Percentiles rank a stretch among this genome's conserved stretches.
Evolutionary conservation across 78 protist species (phyloP).

Genomic region (Speleostelium caveatum): DNA sequence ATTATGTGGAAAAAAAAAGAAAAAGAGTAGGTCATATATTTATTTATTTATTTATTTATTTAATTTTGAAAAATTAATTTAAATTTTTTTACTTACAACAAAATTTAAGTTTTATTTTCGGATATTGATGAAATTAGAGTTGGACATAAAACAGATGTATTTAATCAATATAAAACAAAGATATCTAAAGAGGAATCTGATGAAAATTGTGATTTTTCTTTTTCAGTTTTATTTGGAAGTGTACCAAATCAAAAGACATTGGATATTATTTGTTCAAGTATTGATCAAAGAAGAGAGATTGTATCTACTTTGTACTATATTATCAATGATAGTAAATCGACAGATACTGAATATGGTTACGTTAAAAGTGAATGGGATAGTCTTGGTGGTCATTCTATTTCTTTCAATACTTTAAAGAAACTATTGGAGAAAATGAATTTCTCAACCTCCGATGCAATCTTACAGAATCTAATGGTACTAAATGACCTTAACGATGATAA

Average conservation of each 20-base stretch:
- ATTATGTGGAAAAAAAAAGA: conserved; percentile 35
- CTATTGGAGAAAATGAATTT: conserved; percentile 32
- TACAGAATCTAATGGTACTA: conserved; percentile 5
- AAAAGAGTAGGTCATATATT: neutral
- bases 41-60: neutral
- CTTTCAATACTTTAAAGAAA: conserved; percentile 18
- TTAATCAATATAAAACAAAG: conserved; percentile 14
- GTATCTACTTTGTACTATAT: conserved; percentile 44
- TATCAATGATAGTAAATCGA: neutral
- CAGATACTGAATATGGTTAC: conserved; percentile 48
- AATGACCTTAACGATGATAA: conserved; percentile 35
- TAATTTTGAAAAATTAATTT: neutral
- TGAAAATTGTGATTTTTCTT: conserved; percentile 1
- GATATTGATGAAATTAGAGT: conserved; percentile 75
- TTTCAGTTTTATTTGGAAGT: conserved; percentile 55
- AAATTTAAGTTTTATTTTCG: conserved; percentile 26
- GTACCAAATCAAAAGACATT: conserved; percentile 33
- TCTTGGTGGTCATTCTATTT: conserved; percentile 38
- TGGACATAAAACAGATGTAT: conserved; percentile 65
- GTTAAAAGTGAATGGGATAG: conserved; percentile 34
- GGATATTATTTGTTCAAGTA: conserved; percentile 58
- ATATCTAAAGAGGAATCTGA: neutral
- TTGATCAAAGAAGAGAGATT: conserved; percentile 7
- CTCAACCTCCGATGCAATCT: conserved; percentile 9
- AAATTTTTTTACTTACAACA: neutral